Evolutionary conservation across 208 protist species (phyloP).

Genomic region (Naegleria gruberi): DNA sequence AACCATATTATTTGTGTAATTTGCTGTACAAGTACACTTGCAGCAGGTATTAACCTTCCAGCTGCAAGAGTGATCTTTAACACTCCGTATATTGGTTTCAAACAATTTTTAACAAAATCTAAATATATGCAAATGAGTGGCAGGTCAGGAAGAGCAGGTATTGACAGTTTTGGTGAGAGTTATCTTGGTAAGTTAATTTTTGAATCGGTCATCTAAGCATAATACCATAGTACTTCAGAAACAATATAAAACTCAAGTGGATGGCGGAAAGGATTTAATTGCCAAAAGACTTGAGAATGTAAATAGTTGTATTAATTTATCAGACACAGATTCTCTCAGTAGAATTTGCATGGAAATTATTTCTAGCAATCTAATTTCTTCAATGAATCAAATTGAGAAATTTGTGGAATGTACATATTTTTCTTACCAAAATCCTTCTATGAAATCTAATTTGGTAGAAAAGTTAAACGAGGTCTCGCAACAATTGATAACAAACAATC

Average conservation of each 20-base stretch:
- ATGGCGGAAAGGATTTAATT: neutral
- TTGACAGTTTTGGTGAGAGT: slow-evolving; percentile 41
- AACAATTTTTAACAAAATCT: slow-evolving; percentile 35
- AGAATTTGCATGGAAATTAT: neutral
- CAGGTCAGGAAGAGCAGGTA: slow-evolving; percentile 45
- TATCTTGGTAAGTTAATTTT: slow-evolving; percentile 26
- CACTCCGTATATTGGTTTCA: slow-evolving; percentile 37
- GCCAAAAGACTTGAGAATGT: neutral
- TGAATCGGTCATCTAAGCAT: neutral
- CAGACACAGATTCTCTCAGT: neutral
- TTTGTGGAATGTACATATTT: neutral
- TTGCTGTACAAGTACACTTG: slow-evolving; percentile 79
- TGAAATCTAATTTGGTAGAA: neutral
- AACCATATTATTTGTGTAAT: slow-evolving; percentile 58
- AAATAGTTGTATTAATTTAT: neutral
- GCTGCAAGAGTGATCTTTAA: slow-evolving; percentile 71
- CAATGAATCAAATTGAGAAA: neutral
- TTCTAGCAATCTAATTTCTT: neutral
- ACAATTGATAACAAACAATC: neutral
- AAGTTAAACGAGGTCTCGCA: neutral
- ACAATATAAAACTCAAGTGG: neutral
- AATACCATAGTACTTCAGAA: neutral
- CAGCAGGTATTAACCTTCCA: slow-evolving; percentile 80
- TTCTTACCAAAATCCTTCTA: neutral
- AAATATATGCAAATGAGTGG: slow-evolving; percentile 50